These are phyloP conservation scores for Paramecium pentaurelia DNA, from an alignment of 73 alveolate species.

Conservation along the genomic window DNA sequence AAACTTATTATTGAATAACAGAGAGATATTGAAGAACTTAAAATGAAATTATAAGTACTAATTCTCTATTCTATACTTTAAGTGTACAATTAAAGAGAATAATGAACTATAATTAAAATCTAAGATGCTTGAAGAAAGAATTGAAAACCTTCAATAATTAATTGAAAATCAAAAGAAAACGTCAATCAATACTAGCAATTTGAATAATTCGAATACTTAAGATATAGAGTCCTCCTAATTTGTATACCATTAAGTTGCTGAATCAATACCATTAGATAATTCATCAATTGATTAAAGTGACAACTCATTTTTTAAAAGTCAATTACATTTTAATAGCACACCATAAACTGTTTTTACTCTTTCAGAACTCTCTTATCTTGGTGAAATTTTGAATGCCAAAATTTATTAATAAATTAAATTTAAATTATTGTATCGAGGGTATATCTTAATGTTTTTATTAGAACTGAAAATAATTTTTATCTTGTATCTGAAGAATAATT, in stretches of 20 bases:
- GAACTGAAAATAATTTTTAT: background rate
- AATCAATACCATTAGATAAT: background rate
- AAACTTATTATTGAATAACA: background rate
- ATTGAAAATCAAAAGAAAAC: background rate
- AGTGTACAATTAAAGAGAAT: background rate
- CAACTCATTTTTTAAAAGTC: background rate
- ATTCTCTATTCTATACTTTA: background rate
- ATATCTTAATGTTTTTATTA: background rate
- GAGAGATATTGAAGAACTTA: background rate
- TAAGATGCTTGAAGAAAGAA: background rate
- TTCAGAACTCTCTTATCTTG: background rate
- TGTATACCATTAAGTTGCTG: background rate
- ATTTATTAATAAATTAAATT: background rate
- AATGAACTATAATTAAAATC: background rate
- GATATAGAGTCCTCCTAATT: background rate
- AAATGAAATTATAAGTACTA: background rate
- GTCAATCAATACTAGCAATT: background rate
- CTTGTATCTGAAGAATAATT: background rate
- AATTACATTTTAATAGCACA: background rate
- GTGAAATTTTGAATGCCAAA: background rate
- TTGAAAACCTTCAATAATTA: background rate
- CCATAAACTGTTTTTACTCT: background rate
- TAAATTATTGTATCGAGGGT: slow-evolving; percentile 1
- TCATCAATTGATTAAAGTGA: background rate
- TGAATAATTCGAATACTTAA: background rate